These are phyloP conservation scores for Pulveroboletus sp. DNA, from an alignment of 768 basidiomycete genomes.

Conservation along the genomic window DNA sequence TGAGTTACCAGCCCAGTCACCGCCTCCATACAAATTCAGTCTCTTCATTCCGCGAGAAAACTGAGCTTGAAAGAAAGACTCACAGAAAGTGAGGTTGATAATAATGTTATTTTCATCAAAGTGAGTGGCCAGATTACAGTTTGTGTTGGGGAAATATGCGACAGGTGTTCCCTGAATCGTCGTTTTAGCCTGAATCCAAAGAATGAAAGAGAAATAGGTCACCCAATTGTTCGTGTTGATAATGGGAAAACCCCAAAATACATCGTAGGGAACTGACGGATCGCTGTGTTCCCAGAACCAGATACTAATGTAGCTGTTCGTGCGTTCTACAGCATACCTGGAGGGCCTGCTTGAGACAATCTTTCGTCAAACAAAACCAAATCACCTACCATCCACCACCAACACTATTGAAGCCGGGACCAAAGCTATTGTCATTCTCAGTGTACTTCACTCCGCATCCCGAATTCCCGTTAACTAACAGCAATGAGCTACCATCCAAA, in stretches of 20 bases:
- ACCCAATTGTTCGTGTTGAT: constrained; percentile 27
- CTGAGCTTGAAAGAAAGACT: constrained; percentile 6
- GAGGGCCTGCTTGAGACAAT: background rate
- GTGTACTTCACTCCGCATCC: constrained; percentile 36
- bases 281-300: constrained; percentile 42
- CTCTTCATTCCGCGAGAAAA: background rate
- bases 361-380: background rate
- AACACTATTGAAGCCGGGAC: constrained; percentile 28
- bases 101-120: constrained; percentile 34
- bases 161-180: constrained; percentile 30
- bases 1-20: constrained; percentile 28
- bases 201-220: background rate
- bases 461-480: constrained; percentile 28
- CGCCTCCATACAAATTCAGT: constrained; percentile 18
- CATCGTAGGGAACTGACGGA: constrained; percentile 33
- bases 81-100: constrained; percentile 34
- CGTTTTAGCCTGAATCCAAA: background rate
- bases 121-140: constrained; percentile 39
- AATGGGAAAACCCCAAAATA: constrained; percentile 17
- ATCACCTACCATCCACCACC: constrained; percentile 39
- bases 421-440: constrained; percentile 26
- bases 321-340: constrained; percentile 41
- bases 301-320: constrained; percentile 32
- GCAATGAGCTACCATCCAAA: background rate
- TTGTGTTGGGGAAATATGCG: constrained; percentile 36